Base-by-base conservation (phyloP, 805 yeast genomes). In the Lachancea mirantina region DNA sequence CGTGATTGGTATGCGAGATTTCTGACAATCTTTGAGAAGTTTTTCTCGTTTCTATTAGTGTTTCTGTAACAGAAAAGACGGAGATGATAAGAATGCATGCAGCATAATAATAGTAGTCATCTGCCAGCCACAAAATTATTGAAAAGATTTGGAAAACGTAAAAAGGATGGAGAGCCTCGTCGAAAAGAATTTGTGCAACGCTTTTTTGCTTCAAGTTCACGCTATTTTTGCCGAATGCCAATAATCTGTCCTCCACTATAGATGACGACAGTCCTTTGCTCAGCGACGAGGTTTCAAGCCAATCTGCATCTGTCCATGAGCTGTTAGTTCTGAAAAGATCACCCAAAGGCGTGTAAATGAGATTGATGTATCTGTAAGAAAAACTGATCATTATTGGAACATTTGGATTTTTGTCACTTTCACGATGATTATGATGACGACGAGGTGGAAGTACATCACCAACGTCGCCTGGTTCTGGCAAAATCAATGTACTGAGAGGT, bases 91-190 rank as follows among this genome's bases (percentile, higher is more conserved):
- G 79, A 39, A 92, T 92, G 58, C 98, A 94, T 13, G 75, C 68
- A 0, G 99, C 99, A 54, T 92, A 92, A 60, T 89, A 92, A 55
- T 79, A 83, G 58, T 94, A 92, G 46, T 83, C 80, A 57, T 92
- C 99, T 10, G 85, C 73, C 8, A 85, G 69, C 99, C 99, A 92
- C 27, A 92, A 64, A 19, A 88, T 62, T 35, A 92, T 82, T 3
- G 96, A 87, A 52, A 89, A 89, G 1, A 89, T 78, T 62, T 92
- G 99, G 55, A 92, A 92, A 26, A 94, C 72, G 55, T 92, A 92
- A 54, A 92, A 92, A 1, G 99, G 99, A 56, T 92, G 97, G 25
- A 92, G 61, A 0, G 87, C 84, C 55, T 92, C 98, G 49, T 85
- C 94, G 16, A 81, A 64, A 21, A 92, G 64, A 27, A 92, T 67